Conservation (phyloP, 2,329 filamentous ascomycete genomes). For the Fusarium sp. region DNA sequence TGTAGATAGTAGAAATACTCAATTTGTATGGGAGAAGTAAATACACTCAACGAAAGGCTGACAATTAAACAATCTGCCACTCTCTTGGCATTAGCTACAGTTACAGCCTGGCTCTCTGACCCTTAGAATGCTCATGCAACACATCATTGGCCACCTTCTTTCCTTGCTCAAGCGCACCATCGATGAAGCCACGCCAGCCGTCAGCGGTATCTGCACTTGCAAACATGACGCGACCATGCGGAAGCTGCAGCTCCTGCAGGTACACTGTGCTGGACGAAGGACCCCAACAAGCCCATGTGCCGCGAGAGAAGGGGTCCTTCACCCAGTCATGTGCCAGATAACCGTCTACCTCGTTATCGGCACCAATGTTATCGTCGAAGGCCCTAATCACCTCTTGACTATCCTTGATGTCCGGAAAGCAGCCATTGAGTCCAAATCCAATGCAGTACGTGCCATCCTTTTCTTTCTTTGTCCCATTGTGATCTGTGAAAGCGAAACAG, state of each 20-base stretch:
- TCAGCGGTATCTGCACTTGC: slow-evolving; percentile 40
- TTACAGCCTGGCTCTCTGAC: background rate
- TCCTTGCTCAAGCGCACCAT: slow-evolving; percentile 41
- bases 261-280: slow-evolving; percentile 6
- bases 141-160: background rate
- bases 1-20: too few relatives aligned
- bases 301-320: slow-evolving; percentile 27
- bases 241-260: slow-evolving; percentile 24
- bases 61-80: too few relatives aligned
- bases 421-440: slow-evolving; percentile 24
- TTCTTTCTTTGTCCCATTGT: slow-evolving; percentile 7
- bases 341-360: slow-evolving; percentile 7
- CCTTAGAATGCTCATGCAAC: background rate
- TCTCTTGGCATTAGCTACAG: background rate
- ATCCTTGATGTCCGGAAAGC: too few relatives aligned
- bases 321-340: slow-evolving; percentile 41
- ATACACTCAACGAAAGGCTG: too few relatives aligned
- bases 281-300: slow-evolving; percentile 37
- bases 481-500: slow-evolving; percentile 33
- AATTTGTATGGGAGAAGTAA: too few relatives aligned
- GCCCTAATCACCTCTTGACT: too few relatives aligned
- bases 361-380: background rate
- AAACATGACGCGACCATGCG: slow-evolving; percentile 29
- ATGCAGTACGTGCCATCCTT: slow-evolving; percentile 31
- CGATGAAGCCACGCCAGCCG: slow-evolving; percentile 41